Evolutionary conservation across 2,329 filamentous ascomycete species (phyloP).

Genomic region (Xylaria sp.): DNA sequence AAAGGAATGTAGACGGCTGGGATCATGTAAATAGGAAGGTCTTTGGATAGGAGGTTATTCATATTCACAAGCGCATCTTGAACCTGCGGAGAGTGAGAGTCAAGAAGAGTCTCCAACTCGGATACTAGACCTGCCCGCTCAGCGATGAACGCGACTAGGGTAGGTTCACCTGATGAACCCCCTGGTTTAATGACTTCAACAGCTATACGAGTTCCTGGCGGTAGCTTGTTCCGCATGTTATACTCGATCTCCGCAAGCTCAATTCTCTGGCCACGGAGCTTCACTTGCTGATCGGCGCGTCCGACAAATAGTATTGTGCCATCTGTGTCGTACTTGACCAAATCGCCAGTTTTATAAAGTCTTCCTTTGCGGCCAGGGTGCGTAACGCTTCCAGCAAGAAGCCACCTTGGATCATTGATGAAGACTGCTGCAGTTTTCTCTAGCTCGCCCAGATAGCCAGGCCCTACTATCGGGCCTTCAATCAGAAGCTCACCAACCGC

Average conservation of each 20-base stretch:
- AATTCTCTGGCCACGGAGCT: conserved; percentile 72
- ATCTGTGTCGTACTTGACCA: conserved; percentile 64
- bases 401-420: conserved; percentile 65
- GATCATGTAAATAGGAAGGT: conserved; percentile 57
- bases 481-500: conserved; percentile 64
- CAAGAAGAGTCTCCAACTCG: conserved; percentile 41
- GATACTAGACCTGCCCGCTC: conserved; percentile 46
- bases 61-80: conserved; percentile 44
- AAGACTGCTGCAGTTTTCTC: conserved; percentile 68
- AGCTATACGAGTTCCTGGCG: conserved; percentile 55
- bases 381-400: conserved; percentile 52
- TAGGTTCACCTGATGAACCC: conserved; percentile 53
- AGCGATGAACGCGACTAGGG: conserved; percentile 57
- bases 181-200: conserved; percentile 61
- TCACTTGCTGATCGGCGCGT: conserved; percentile 74
- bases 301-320: conserved; percentile 67
- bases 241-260: conserved; percentile 67
- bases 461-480: conserved; percentile 68
- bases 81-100: conserved; percentile 42
- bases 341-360: conserved; percentile 69
- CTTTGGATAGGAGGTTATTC: conserved; percentile 48
- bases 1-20: conserved; percentile 59
- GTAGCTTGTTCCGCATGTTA: conserved; percentile 58
- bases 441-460: conserved; percentile 68
- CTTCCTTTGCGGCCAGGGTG: conserved; percentile 54